A percentile compares a stretch with the other conserved stretches of the same genome.
Evolutionary conservation across 768 basidiomycete genomes (phyloP).

Genomic region (Podaxis rugospora): DNA sequence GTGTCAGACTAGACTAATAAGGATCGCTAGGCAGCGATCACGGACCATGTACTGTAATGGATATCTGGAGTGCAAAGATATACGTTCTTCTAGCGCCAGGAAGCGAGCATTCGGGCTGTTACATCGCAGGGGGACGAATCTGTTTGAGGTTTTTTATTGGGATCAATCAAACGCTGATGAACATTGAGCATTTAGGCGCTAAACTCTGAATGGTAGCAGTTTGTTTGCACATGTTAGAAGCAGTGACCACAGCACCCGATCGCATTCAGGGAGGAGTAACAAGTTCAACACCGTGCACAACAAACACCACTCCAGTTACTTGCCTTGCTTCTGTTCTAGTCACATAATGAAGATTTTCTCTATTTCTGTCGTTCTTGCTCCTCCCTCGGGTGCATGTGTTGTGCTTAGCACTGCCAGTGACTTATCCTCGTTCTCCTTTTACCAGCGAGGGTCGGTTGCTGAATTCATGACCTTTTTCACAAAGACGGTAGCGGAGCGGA

Average conservation of each 20-base stretch:
- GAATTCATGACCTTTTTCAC: slow-evolving; percentile 96
- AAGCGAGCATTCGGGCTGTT: too few relatives aligned
- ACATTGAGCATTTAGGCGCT: not conserved
- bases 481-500: slow-evolving; percentile 89
- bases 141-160: not conserved
- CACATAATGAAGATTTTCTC: slow-evolving; percentile 80
- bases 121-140: not conserved
- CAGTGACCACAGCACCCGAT: not conserved
- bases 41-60: not conserved
- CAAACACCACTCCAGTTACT: not conserved
- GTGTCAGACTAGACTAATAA: not conserved
- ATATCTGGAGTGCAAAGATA: not conserved
- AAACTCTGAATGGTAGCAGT: not conserved
- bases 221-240: slow-evolving; percentile 6
- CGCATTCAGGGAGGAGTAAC: not conserved
- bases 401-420: slow-evolving; percentile 70
- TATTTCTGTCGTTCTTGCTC: slow-evolving; percentile 68
- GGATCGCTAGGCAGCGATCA: slow-evolving; percentile 1
- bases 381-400: slow-evolving; percentile 57
- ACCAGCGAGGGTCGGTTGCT: slow-evolving; percentile 79
- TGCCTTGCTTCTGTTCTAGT: not conserved
- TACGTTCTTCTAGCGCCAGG: too few relatives aligned
- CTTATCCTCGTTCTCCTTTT: slow-evolving; percentile 90
- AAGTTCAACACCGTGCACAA: not conserved
- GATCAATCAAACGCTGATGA: not conserved